Percentiles rank a stretch among this genome's conserved stretches.
Evolutionary conservation across 352 stramenopile species (phyloP).

Genomic region (Phytophthora citricola): DNA sequence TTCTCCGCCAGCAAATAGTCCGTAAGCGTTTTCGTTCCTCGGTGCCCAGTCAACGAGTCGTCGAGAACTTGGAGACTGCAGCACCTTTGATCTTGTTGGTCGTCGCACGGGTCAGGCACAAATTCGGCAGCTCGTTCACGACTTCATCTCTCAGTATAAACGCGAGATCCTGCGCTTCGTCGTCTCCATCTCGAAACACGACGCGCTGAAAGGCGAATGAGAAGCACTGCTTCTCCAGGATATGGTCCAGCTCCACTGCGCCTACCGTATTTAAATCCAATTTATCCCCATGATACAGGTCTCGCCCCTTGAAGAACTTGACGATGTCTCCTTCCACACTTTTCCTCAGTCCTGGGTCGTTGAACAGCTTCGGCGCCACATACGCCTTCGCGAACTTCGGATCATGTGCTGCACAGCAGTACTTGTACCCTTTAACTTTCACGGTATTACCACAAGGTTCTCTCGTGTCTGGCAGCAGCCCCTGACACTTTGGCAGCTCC

Average conservation of each 20-base stretch:
- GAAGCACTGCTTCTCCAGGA: conserved; percentile 59
- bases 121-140: conserved; percentile 43
- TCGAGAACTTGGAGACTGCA: conserved; percentile 49
- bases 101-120: conserved; percentile 49
- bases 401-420: conserved; percentile 51
- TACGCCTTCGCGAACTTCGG: conserved; percentile 19
- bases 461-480: conserved; percentile 12
- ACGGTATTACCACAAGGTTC: conserved; percentile 28
- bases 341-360: conserved; percentile 28
- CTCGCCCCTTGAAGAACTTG: conserved; percentile 30
- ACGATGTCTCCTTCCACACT: conserved; percentile 33
- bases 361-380: conserved; percentile 46
- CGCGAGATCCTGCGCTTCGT: conserved; percentile 29
- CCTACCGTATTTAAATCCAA: conserved; percentile 36
- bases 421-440: conserved; percentile 36
- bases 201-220: conserved; percentile 43
- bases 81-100: conserved; percentile 57
- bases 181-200: conserved; percentile 18
- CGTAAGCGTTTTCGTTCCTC: conserved; percentile 29
- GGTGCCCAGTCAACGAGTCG: conserved; percentile 45
- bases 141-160: conserved; percentile 35
- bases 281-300: conserved; percentile 50
- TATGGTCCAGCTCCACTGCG: conserved; percentile 48
- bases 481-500: conserved; percentile 25
- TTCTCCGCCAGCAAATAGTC: conserved; percentile 40